Evolutionary conservation across 805 yeast genomes (phyloP).

Genomic region (Scheffersomyces ergatensis): DNA sequence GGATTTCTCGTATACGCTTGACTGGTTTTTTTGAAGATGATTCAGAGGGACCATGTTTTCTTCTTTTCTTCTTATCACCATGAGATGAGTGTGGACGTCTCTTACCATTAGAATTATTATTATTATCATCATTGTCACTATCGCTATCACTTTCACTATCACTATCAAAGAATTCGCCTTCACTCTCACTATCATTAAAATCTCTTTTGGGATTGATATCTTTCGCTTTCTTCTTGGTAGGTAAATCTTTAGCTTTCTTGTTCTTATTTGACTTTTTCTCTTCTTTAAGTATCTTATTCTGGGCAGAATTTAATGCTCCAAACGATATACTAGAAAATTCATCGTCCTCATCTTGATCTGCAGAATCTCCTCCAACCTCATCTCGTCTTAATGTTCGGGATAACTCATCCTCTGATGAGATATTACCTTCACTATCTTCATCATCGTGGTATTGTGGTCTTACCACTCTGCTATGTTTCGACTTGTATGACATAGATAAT

Average conservation of each 20-base stretch:
- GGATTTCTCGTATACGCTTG: constrained; percentile 67
- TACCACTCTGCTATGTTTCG: constrained; percentile 1
- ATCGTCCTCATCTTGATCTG: constrained; percentile 27
- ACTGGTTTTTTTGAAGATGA: constrained; percentile 71
- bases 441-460: constrained; percentile 19
- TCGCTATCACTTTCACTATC: constrained; percentile 15
- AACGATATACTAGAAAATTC: constrained; percentile 58
- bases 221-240: constrained; percentile 10
- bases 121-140: constrained; percentile 13
- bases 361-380: neutral
- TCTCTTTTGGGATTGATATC: neutral
- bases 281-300: constrained; percentile 35
- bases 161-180: no score
- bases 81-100: neutral
- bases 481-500: neutral
- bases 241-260: neutral
- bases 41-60: constrained; percentile 88
- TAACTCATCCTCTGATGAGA: constrained; percentile 7
- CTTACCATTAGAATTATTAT: constrained; percentile 13
- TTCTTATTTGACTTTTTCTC: neutral
- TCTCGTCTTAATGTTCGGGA: constrained; percentile 2
- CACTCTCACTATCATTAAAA: constrained; percentile 6
- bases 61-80: constrained; percentile 30
- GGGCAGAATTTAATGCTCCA: constrained; percentile 63
- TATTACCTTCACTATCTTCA: constrained; percentile 6